Base-by-base conservation (phyloP, 805 yeast species). In the Yamadazyma paraphyllophila region DNA sequence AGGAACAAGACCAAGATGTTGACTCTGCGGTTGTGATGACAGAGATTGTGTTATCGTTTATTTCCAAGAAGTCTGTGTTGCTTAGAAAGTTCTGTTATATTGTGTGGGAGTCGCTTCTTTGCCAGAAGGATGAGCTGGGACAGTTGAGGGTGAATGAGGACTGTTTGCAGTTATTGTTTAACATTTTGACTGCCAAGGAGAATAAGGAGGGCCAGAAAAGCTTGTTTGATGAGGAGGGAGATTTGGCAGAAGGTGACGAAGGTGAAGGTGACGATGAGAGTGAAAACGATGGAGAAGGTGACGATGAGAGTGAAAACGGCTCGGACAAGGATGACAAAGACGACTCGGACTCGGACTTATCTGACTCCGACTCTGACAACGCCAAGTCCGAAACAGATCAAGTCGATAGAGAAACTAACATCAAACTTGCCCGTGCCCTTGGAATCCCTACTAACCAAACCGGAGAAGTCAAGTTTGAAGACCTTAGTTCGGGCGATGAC, bases 181-280 rank as follows among this genome's bases (percentile, higher is more conserved):
- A 67, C 43, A 68, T 71, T 7, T 61, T 72, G 48, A 60, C 47
- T 4, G 61, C 95, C 0, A 82, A 79, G 58, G 97, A 91, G 62
- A 88, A 86, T 61, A 80, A 82, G 50, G 82, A 83, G 53, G 97
- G 97, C 1, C 94, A 88, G 62, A 74, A 76, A 20, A 77, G 77
- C 38, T 65, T 92, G 56, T 91, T 91, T 59, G 88, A 86, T 47
- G 81, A 77, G 11, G 88, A 72, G 9, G 69, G 20, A 13, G 64
- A 52, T 7, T 53, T 44, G 1, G 56, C 44, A 74, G 73, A 58
- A 5, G 62, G 54, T 3, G 65, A 52, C 7, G 54, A 46, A 1
- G 56, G 45, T 74, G 74, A 60, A 4, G 62, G 53, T 2, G 63
- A 60, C 8, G 67, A 63, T 2, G 64, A 58, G 0, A 61, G 54